Percentiles rank a stretch among this genome's conserved stretches.
phyloP scores from a whole-genome alignment of 1,139 yeast genomes.

The Eremothecium gossypii region DNA sequence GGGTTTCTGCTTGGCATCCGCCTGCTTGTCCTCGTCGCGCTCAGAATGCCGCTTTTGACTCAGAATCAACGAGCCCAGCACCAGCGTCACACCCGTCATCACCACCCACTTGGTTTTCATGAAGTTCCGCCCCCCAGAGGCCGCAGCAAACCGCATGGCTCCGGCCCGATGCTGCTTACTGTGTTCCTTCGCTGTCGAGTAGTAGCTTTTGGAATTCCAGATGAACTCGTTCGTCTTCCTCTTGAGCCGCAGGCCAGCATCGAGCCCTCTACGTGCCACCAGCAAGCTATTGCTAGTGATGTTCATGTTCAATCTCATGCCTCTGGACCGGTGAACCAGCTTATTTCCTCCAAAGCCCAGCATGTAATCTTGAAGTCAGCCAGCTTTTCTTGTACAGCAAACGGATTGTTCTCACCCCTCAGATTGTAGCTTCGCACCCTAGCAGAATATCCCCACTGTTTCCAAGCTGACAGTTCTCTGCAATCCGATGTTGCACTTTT shows the following conservation, averaged over 20 bases:
- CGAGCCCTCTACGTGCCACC: slow-evolving; percentile 2
- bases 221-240: slow-evolving; percentile 1
- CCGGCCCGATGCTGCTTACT: slow-evolving; percentile 1
- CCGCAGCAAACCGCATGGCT: slow-evolving; percentile 1
- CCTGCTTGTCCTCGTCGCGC: slow-evolving; percentile 28
- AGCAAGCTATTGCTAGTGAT: slow-evolving; percentile 1
- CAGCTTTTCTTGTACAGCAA: no score
- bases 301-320: slow-evolving; percentile 2
- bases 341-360: not conserved
- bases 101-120: slow-evolving; percentile 2
- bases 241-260: slow-evolving; percentile 3
- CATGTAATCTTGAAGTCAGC: not conserved
- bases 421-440: no score
- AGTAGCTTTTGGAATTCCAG: slow-evolving; percentile 2
- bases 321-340: slow-evolving; percentile 1
- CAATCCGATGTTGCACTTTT: no score
- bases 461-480: no score
- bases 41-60: slow-evolving; percentile 16
- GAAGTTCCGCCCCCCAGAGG: not conserved
- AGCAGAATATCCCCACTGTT: no score
- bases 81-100: slow-evolving; percentile 26
- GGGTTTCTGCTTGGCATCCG: slow-evolving; percentile 37
- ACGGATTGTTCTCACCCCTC: no score
- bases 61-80: slow-evolving; percentile 21
- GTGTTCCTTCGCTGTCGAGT: slow-evolving; percentile 2